Percentiles rank a stretch among this genome's conserved stretches.
Conservation (phyloP, 352 stramenopile species). For the Pythium insidiosum region DNA sequence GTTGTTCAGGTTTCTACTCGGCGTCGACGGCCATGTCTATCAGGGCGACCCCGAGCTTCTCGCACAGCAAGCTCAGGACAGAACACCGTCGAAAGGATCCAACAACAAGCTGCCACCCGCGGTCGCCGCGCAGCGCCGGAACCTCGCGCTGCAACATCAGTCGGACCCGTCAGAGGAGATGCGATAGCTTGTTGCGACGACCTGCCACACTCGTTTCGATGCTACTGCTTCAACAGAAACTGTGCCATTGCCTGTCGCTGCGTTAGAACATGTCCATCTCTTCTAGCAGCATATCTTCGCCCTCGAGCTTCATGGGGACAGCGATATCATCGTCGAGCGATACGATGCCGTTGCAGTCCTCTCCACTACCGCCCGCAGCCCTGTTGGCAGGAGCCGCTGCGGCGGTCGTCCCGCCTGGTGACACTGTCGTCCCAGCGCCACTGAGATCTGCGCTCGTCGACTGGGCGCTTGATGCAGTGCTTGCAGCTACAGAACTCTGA, state of each 20-base stretch:
- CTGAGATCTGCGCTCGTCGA: neutral
- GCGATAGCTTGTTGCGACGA: too few species aligned
- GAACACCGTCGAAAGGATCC: conserved; percentile 28
- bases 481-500: too few species aligned
- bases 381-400: too few species aligned
- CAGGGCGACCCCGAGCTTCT: conserved; percentile 65
- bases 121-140: conserved; percentile 17
- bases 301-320: conserved; percentile 77
- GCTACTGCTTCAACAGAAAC: too few species aligned
- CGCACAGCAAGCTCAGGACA: conserved; percentile 33
- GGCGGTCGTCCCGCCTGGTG: conserved; percentile 1
- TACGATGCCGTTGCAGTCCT: conserved; percentile 71
- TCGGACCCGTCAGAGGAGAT: too few species aligned
- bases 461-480: too few species aligned
- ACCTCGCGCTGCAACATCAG: conserved; percentile 4
- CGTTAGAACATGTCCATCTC: conserved; percentile 82
- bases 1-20: conserved; percentile 65
- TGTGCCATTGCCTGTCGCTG: too few species aligned
- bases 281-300: conserved; percentile 76
- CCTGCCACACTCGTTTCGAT: too few species aligned
- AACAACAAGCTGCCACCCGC: conserved; percentile 39
- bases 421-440: neutral
- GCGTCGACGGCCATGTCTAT: conserved; percentile 78
- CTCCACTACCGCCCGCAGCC: conserved; percentile 20
- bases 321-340: conserved; percentile 65